Evolutionary conservation across 1,139 yeast species (phyloP).

Genomic region (Diutina ranongensis): DNA sequence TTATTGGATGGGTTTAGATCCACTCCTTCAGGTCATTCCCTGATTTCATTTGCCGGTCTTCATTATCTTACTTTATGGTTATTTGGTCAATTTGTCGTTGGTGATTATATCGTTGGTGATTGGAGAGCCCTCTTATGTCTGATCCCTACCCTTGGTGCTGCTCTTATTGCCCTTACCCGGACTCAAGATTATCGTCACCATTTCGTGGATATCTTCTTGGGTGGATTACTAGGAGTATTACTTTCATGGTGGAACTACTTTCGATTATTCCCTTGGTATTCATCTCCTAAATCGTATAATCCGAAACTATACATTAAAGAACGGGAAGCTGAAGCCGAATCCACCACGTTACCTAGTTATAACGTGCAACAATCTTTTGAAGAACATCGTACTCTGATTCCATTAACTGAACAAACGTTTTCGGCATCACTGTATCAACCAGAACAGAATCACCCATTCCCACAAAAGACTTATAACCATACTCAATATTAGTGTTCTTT

Average conservation of each 20-base stretch:
- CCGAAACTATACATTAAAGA: neutral
- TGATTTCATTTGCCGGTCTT: conserved; percentile 29
- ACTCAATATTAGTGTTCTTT: neutral
- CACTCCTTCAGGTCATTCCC: conserved; percentile 54
- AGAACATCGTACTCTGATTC: neutral
- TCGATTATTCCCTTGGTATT: conserved; percentile 17
- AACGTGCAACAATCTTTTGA: neutral
- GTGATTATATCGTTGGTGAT: conserved; percentile 30
- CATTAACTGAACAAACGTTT: neutral
- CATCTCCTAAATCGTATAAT: neutral
- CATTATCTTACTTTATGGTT: conserved; percentile 55
- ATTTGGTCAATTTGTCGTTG: conserved; percentile 42
- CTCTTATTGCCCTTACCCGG: conserved; percentile 55
- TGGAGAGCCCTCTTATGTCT: conserved; percentile 36
- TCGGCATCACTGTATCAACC: neutral
- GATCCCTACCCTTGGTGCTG: conserved; percentile 41
- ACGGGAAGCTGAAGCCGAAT: neutral
- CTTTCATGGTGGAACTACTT: conserved; percentile 29
- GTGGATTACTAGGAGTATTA: conserved; percentile 39
- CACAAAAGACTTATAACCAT: neutral
- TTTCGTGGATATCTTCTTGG: conserved; percentile 55
- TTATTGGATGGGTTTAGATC: conserved; percentile 43
- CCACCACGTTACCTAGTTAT: neutral
- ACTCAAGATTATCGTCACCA: conserved; percentile 77
- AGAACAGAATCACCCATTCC: neutral